Evolutionary conservation across 139 green algal species (phyloP).

Genomic region (Tetradesmus obliquus): DNA sequence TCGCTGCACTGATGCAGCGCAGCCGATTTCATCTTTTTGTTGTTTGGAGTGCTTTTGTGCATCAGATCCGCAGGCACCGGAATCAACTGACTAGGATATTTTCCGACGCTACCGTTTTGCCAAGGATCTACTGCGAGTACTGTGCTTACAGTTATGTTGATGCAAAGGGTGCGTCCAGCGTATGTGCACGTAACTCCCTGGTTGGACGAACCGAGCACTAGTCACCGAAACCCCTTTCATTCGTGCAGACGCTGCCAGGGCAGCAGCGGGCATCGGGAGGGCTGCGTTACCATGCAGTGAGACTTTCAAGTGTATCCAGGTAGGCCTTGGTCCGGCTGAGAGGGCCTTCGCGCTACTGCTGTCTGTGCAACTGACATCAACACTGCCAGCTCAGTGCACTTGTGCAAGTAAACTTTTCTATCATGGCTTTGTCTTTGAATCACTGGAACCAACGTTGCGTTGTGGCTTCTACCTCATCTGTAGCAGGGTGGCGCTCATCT

Average conservation of each 20-base stretch:
- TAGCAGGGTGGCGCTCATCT: background rate
- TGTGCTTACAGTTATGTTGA: background rate
- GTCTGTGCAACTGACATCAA: background rate
- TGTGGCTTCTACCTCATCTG: too few species aligned
- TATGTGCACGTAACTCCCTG: background rate
- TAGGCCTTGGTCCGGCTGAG: background rate
- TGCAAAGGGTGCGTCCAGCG: background rate
- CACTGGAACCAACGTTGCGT: too few species aligned
- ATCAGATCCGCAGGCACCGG: background rate
- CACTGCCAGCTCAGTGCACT: background rate
- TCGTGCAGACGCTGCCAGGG: background rate
- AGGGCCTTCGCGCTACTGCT: background rate
- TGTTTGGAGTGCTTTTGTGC: background rate
- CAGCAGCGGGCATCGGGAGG: background rate
- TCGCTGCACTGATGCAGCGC: too few species aligned
- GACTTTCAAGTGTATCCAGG: background rate
- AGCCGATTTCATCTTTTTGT: too few species aligned
- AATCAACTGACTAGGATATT: background rate
- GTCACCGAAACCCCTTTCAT: background rate
- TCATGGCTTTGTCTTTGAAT: too few species aligned
- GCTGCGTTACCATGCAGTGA: background rate
- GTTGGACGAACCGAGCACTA: background rate
- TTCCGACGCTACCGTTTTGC: background rate
- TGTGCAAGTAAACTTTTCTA: background rate
- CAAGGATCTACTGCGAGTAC: background rate